Evolutionary conservation across 2,329 filamentous ascomycete genomes (phyloP).

Genomic region (Botrytis deweyae): DNA sequence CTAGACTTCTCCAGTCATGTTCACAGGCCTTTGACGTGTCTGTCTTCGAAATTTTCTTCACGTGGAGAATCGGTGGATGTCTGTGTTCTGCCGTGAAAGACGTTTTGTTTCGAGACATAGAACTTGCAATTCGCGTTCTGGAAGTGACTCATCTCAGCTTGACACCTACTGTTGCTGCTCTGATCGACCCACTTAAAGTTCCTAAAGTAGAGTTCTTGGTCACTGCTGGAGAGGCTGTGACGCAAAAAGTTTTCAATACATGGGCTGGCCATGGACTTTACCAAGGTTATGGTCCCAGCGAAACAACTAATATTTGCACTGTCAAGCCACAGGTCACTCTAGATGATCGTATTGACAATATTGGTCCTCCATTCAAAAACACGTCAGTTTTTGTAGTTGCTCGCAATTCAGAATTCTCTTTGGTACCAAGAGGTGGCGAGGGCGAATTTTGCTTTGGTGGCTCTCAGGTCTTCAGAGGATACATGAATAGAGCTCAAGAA

Average conservation of each 20-base stretch:
- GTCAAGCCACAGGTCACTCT: conserved; percentile 60
- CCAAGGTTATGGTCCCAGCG: conserved; percentile 82
- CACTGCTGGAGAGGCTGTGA: conserved; percentile 79
- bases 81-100: conserved; percentile 76
- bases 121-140: conserved; percentile 62
- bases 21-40: conserved; percentile 86
- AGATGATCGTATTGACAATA: conserved; percentile 65
- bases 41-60: conserved; percentile 86
- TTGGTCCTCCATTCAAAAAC: conserved; percentile 73
- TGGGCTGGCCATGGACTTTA: conserved; percentile 70
- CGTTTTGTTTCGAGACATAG: conserved; percentile 69
- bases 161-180: conserved; percentile 78
- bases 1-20: conserved; percentile 74
- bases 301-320: conserved; percentile 86
- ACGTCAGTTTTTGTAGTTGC: conserved; percentile 56
- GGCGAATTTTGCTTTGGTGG: conserved; percentile 89
- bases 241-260: conserved; percentile 63
- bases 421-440: conserved; percentile 67
- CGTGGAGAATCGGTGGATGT: conserved; percentile 76
- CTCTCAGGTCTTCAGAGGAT: conserved; percentile 74
- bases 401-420: conserved; percentile 47
- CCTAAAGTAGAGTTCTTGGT: conserved; percentile 73
- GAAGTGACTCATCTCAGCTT: conserved; percentile 77
- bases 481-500: conserved; percentile 66
- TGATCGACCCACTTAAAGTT: conserved; percentile 67